Base-by-base conservation (phyloP, 768 basidiomycete species). In the Mycena sanguinolenta region DNA sequence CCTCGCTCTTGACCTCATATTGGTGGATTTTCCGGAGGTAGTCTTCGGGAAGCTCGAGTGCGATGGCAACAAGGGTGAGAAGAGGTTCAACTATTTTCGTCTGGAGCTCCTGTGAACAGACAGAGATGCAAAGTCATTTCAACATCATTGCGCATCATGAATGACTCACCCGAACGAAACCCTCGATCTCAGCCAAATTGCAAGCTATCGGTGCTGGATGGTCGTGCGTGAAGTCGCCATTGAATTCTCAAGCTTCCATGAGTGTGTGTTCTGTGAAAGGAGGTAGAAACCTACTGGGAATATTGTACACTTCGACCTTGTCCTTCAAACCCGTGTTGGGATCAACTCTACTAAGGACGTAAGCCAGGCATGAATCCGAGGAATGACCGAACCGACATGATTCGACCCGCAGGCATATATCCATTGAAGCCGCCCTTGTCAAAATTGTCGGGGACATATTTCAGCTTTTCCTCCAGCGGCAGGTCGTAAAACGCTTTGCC, bases 21-120 rank as follows among this genome's bases (percentile, higher is more conserved):
- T 79, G 75, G 79, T 87, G 86, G 14, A 85, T 77, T 34, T 85
- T 83, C 32, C 76, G 76, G 78, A 89, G 85, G 75, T 83, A 84
- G 67, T 86, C 84, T 67, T 86, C 84, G 0, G 87, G 85, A 9
- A 88, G 84, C 73, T 87, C 87, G 42, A 89, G 84, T 0, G 86
- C 86, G 62, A 85, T 77, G 25, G 87, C 85, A 54, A 88, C 82
- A 12, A 89, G 77, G 39, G 80, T 77, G 67, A 83, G 80, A 9
- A 88, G 81, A 0, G 84, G 85, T 65, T 87, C 84, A 28, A 89
- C 78, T 12, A 89, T 81, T 70, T 86, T 81, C 23, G 75, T 75
- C 74, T 88, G 85, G 14, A 88, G 77, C 5, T 78, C 75, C 81
- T 82, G 42, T 19, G n/a, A 67, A 54, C 5, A 60, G 34, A 58